These are phyloP conservation scores for Trichoderma semiorbis DNA, from an alignment of 2,329 filamentous ascomycete species.

Conservation along the genomic window DNA sequence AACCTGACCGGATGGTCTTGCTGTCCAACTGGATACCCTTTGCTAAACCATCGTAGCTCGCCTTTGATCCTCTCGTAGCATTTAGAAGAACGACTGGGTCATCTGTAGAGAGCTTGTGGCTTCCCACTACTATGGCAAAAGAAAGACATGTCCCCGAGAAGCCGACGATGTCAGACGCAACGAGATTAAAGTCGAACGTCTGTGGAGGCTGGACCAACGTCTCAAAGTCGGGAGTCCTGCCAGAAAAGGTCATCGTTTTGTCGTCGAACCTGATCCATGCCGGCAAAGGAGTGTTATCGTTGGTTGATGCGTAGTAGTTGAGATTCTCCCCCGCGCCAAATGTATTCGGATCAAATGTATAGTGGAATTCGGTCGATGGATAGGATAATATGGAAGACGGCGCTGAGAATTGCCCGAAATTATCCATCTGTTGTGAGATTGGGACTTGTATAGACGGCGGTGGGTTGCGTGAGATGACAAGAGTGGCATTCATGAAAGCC, in stretches of 20 bases:
- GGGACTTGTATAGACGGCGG: slow-evolving; percentile 55
- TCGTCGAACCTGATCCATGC: slow-evolving; percentile 79
- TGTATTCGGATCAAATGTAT: slow-evolving; percentile 54
- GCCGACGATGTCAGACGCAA: slow-evolving; percentile 76
- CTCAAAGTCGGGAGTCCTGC: slow-evolving; percentile 63
- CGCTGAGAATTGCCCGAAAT: slow-evolving; percentile 57
- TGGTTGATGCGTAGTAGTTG: slow-evolving; percentile 74
- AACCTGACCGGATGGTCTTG: slow-evolving; percentile 42
- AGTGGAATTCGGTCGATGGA: slow-evolving; percentile 51
- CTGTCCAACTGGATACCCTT: slow-evolving; percentile 57
- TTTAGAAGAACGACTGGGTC: slow-evolving; percentile 55
- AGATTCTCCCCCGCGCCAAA: slow-evolving; percentile 57
- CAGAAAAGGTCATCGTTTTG: slow-evolving; percentile 62
- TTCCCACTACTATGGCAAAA: slow-evolving; percentile 71
- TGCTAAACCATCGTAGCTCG: slow-evolving; percentile 52
- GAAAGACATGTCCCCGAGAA: slow-evolving; percentile 64
- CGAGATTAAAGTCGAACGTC: slow-evolving; percentile 65
- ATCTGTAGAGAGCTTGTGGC: slow-evolving; percentile 64
- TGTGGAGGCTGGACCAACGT: slow-evolving; percentile 66
- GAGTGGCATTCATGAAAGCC: slow-evolving; percentile 60
- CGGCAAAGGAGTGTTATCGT: slow-evolving; percentile 76
- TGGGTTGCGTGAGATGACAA: slow-evolving; percentile 63
- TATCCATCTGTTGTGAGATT: slow-evolving; percentile 54
- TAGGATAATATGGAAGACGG: slow-evolving; percentile 57
- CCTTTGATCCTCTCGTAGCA: slow-evolving; percentile 47